Evolutionary conservation across 352 stramenopile species (phyloP).

Genomic region (Phytopythium cucurbitacearum): DNA sequence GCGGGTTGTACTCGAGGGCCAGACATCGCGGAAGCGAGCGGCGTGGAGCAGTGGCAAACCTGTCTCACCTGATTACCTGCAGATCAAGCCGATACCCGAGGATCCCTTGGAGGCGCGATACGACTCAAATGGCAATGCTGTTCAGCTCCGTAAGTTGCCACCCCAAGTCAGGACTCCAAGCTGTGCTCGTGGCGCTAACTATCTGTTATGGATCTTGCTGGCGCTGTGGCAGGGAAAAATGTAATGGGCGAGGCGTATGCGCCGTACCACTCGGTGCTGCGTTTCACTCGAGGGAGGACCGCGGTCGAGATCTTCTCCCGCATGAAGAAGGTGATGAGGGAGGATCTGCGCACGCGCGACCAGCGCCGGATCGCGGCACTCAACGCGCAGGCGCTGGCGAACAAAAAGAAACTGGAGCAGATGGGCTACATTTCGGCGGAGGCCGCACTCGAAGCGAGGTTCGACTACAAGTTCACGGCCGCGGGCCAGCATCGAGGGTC

Average conservation of each 20-base stretch:
- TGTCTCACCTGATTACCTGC: conserved; percentile 9
- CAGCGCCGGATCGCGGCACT: conserved; percentile 22
- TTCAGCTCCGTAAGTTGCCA: conserved; percentile 11
- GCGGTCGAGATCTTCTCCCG: conserved; percentile 19
- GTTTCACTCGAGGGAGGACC: conserved; percentile 14
- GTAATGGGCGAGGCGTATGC: conserved; percentile 24
- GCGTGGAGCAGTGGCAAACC: conserved; percentile 1
- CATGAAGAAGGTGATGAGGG: conserved; percentile 21
- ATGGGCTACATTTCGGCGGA: conserved; percentile 22
- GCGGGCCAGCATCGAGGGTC: background rate
- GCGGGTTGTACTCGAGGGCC: conserved; percentile 5
- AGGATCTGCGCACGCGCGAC: conserved; percentile 22
- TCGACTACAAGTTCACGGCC: conserved; percentile 23
- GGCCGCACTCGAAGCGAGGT: conserved; percentile 23
- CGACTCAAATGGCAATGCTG: conserved; percentile 13
- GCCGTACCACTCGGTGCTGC: conserved; percentile 7
- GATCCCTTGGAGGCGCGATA: conserved; percentile 23
- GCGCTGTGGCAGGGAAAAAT: conserved; percentile 12
- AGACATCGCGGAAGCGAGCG: conserved; percentile 6
- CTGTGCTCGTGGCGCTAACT: background rate
- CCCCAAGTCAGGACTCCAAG: background rate
- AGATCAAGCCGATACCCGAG: conserved; percentile 13
- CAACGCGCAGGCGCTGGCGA: conserved; percentile 17
- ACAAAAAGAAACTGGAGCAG: conserved; percentile 16
- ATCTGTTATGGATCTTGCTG: background rate